phyloP scores from a whole-genome alignment of 768 basidiomycete species.

The Exidia glandulosa region DNA sequence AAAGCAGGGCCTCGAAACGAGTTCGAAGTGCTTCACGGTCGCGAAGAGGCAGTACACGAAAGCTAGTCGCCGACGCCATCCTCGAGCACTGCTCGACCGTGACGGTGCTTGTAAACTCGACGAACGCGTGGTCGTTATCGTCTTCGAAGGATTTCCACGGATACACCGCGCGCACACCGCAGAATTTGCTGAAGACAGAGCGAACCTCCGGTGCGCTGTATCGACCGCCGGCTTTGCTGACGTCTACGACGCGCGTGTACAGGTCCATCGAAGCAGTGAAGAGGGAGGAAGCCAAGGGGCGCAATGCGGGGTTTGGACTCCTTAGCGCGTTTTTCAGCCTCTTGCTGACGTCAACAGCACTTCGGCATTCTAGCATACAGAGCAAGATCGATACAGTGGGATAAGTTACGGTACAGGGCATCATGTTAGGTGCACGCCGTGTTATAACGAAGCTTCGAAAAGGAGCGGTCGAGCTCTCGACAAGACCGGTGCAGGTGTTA shows the following conservation, averaged over 20 bases:
- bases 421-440: neutral
- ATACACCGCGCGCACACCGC: neutral
- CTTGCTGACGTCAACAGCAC: too few species aligned
- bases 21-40: neutral
- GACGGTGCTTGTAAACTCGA: neutral
- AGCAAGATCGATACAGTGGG: neutral
- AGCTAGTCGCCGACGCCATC: neutral
- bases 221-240: neutral
- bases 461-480: constrained; percentile 27
- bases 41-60: neutral
- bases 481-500: constrained; percentile 24
- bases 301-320: neutral
- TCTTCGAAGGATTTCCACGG: neutral
- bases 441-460: constrained; percentile 29
- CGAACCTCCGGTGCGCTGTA: neutral
- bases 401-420: neutral
- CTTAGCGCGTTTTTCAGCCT: neutral
- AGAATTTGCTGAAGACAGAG: neutral
- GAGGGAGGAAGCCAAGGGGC: neutral
- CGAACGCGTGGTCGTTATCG: neutral
- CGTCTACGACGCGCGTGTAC: neutral
- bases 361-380: neutral
- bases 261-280: neutral
- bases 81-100: neutral
- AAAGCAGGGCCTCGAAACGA: too few species aligned